Evolutionary conservation across 768 basidiomycete species (phyloP), one percentile per base, ranked within the genome.

Genomic region (Termitomyces sp.): DNA sequence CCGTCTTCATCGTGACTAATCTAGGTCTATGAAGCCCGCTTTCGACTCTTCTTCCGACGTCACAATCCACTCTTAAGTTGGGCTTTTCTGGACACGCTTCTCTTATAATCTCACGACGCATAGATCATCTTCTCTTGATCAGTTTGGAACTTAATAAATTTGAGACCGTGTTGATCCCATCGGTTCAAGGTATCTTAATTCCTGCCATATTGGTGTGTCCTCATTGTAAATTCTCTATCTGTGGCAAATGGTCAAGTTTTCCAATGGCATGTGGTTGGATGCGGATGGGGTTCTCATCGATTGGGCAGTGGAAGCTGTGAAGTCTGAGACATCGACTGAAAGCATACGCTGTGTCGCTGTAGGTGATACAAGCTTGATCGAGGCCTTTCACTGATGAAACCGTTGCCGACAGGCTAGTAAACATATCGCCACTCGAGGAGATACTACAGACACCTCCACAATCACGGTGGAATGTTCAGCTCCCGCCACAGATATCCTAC

Each of bases 381-480:
- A 23, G 26, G 5, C 21, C 30, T 21, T 17, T 37, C 26, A 54
- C 37, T 51, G 14, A 50, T 26, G 9, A 21, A 43, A 44, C 21
- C 23, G 38, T 4, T 5, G 42, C 26, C 12, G 33, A 31, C 45
- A 71, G 70, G 56, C 70, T 2, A 67, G 57, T 17, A 68, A 67
- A 56, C 66, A 66, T 50, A 64, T 73, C 19, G 63, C 63, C 41
- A 66, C 70, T 61, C 68, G 71, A 11, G 71, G 69, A 30, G 71
- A 73, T 56, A 72, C 68, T 10, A 58, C 71, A 11, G 70, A 71
- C 50, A 62, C 63, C 23, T 69, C 70, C 11, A 70, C 71, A 8
- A 64, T 59, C 57, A 75, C 64, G 50, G 60, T 69, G n/a, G 68
- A 69, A 54, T 66, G 72, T 64, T 65, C 67, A 64, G 67, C 67